Evolutionary conservation across 495 filamentous ascomycete species (phyloP).

Genomic region (Penicillium samsonianum): DNA sequence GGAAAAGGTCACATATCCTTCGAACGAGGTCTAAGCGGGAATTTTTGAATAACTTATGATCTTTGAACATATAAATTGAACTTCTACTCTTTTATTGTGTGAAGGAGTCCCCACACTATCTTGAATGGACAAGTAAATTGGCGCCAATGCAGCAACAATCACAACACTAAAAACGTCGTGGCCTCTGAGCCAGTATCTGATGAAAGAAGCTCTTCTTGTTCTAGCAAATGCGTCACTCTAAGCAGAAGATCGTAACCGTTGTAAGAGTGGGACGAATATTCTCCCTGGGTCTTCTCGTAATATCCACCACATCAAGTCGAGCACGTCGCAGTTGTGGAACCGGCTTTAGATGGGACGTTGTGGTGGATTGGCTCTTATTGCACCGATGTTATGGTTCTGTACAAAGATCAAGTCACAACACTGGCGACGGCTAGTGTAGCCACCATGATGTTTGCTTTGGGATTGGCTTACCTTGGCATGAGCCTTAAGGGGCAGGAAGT

Average conservation of each 20-base stretch:
- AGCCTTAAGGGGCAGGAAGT: not conserved
- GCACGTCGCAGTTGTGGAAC: not conserved
- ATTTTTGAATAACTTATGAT: not conserved
- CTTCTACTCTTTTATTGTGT: too few relatives aligned
- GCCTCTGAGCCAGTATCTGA: too few relatives aligned
- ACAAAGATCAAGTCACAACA: not conserved
- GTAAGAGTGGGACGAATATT: not conserved
- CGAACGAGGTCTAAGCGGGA: slow-evolving; percentile 49
- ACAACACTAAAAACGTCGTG: too few relatives aligned
- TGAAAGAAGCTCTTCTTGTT: too few relatives aligned
- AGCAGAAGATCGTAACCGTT: too few relatives aligned
- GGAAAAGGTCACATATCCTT: slow-evolving; percentile 65
- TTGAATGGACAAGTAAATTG: too few relatives aligned
- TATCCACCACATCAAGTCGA: not conserved
- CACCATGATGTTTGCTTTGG: not conserved
- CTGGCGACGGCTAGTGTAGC: not conserved
- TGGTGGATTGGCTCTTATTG: not conserved
- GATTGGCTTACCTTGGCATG: not conserved
- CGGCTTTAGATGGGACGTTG: not conserved
- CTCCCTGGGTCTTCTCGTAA: not conserved
- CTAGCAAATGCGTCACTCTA: too few relatives aligned
- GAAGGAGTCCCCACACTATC: too few relatives aligned
- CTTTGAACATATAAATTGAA: not conserved
- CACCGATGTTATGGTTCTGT: not conserved
- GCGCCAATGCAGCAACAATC: too few relatives aligned